Evolutionary conservation across 306 rosid species (phyloP), one percentile per base, ranked within the genome.

Genomic region (Inga oerstediana): DNA sequence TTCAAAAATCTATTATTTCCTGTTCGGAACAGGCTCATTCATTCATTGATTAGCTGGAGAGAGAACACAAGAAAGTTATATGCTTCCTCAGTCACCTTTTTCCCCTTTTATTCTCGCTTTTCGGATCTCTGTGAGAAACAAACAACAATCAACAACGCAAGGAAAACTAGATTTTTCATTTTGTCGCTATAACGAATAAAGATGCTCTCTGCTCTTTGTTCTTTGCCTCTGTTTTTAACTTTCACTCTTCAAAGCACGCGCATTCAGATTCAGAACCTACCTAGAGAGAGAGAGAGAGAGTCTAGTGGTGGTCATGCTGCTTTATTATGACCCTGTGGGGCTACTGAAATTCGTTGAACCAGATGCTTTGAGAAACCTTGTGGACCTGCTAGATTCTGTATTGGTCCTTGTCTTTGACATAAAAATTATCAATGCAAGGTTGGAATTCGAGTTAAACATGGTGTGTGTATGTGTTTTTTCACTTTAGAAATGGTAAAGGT

Each of bases 161-260:
- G 79, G 85, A 65, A 74, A 78, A 71, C 73, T 76, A 67, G 62
- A 89, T 87, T 84, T 85, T 90, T 66, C 87, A 79, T 71, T 59
- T 84, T 82, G 89, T 84, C 82, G 74, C 45, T 72, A 49, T 45
- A 39, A 69, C 58, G 27, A 80, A 83, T 35, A 76, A 80, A 80
- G 81, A 81, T 79, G 84, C 86, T 24, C 69, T 30, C 37, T 62
- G 24, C 43, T 32, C 52, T 24, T 51, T 39, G 48, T 45, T 52
- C 8, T 74, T 30, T 73, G 69, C 71, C 22, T 35, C 49, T 43
- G 73, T 17, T 59, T 56, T 22, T 10, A 74, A 15, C 27, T 9
- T 77, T 80, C 79, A 3, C 75, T 64, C 30, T 39, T 43, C 32
- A 78, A 48, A 68, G 88, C 91, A 90, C 84, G 87, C 91, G 70